Evolutionary conservation across 306 rosid genomes (phyloP), one percentile per base, ranked within the genome.

Genomic region (Ziziphus jujuba): DNA sequence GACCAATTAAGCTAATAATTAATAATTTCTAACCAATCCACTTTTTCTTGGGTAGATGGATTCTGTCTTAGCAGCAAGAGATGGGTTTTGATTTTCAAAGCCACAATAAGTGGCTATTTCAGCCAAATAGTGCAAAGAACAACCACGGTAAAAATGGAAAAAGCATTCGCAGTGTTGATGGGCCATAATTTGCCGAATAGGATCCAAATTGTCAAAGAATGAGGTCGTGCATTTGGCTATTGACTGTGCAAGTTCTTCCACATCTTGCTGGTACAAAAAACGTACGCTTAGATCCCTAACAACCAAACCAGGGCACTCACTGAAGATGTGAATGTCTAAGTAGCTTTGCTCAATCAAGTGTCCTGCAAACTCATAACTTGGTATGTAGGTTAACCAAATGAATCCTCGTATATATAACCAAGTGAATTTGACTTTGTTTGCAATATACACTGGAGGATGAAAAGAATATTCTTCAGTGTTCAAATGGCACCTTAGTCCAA

Each of bases 261-360:
- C 0, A 20, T 73, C 25, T 23, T 73, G 55, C 61, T 73, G 8
- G 6, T 48, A 65, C 36, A 65, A 16, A 4, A 73, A 36, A 48
- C 55, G 61, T 13, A 54, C 45, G 16, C 77, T 72, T 33, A 58
- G 58, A 43, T 34, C 7, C 3, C n/a, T 61, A 15, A 47, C 51
- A 21, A 48, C 33, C 47, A 74, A 16, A 7, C n/a, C 49, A 8
- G 63, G 14, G 57, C 51, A 47, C 13, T 13, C 13, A 47, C 14
- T 11, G 10, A 11, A 47, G 17, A 47, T 47, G 13, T 17, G 8
- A 47, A 17, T 17, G 14, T 47, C 51, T 9, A 47, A 47, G 17
- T 47, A 28, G 33, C 4, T 47, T 11, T 9, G 51, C 51, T 11
- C 17, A 11, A 0, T 47, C 51, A 47, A 17, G 0, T 9, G 4